Evolutionary conservation across 2,329 filamentous ascomycete genomes (phyloP).

Genomic region (Ophiocordyceps robertsii): DNA sequence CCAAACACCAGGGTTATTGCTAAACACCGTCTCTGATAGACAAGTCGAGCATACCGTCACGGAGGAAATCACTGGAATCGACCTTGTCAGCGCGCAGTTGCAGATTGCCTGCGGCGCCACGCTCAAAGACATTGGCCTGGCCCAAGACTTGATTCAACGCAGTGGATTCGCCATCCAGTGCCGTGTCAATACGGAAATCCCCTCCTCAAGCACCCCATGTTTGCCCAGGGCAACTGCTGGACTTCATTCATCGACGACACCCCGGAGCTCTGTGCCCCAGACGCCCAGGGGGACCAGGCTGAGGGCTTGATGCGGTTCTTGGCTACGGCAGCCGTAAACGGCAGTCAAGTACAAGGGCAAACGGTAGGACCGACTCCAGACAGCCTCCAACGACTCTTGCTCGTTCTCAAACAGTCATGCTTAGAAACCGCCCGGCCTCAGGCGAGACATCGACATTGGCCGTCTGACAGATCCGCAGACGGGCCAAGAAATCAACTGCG

Average conservation of each 20-base stretch:
- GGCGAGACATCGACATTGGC: conserved; percentile 66
- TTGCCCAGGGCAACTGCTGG: conserved; percentile 93
- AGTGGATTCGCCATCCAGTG: conserved; percentile 78
- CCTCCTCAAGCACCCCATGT: conserved; percentile 83
- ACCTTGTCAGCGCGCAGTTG: background rate
- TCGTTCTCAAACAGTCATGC: background rate
- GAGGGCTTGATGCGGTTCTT: conserved; percentile 94
- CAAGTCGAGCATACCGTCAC: conserved; percentile 28
- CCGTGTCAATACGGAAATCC: conserved; percentile 97
- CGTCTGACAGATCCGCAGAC: conserved; percentile 58
- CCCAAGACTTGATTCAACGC: conserved; percentile 88
- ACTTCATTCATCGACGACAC: conserved; percentile 99
- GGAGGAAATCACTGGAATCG: conserved; percentile 1
- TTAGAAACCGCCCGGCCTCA: conserved; percentile 62
- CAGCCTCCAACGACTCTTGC: background rate
- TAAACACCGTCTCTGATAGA: background rate
- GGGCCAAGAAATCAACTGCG: conserved; percentile 63
- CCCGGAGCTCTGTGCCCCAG: conserved; percentile 78
- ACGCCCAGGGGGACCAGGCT: conserved; percentile 92
- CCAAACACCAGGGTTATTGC: no score
- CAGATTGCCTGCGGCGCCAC: conserved; percentile 49
- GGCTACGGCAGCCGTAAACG: conserved; percentile 91
- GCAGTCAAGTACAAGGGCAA: conserved; percentile 96
- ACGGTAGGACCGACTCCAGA: conserved; percentile 52
- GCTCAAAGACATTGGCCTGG: conserved; percentile 83